These are phyloP conservation scores for Aspergillus indologenus DNA, from an alignment of 495 filamentous ascomycete genomes.

Conservation along the genomic window DNA sequence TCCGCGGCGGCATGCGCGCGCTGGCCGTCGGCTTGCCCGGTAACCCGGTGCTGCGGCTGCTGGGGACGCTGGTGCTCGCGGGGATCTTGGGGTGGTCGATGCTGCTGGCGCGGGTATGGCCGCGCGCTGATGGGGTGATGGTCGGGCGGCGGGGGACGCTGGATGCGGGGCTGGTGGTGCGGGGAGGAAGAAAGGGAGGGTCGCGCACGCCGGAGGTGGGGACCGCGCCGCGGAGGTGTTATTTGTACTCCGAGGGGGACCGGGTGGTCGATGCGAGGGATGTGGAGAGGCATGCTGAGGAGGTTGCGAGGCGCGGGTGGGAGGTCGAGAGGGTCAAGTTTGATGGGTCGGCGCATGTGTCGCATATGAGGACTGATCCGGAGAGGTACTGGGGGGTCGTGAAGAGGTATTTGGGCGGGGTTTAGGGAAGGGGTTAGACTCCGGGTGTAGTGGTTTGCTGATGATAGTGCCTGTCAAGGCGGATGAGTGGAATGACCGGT, in stretches of 20 bases:
- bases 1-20: constrained; percentile 28
- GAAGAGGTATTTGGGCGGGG: constrained; percentile 11
- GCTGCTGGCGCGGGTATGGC: constrained; percentile 15
- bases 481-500: too few relatives aligned
- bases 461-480: too few relatives aligned
- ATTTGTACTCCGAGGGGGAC: constrained; percentile 47
- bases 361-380: constrained; percentile 41
- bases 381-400: constrained; percentile 45
- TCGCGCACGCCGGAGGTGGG: neutral
- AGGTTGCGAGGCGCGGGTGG: constrained; percentile 35
- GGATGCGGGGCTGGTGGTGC: constrained; percentile 26
- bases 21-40: constrained; percentile 37
- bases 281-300: constrained; percentile 42
- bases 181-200: constrained; percentile 10
- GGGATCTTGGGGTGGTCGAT: constrained; percentile 15
- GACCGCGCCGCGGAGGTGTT: constrained; percentile 29
- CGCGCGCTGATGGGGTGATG: constrained; percentile 23
- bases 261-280: constrained; percentile 37
- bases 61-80: constrained; percentile 25
- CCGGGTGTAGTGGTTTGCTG: too few relatives aligned
- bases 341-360: constrained; percentile 40
- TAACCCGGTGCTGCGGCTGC: constrained; percentile 30
- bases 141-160: constrained; percentile 30
- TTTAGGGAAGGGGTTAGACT: neutral
- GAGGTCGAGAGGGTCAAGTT: constrained; percentile 40